phyloP scores from a whole-genome alignment of 2,329 filamentous ascomycete genomes.

The Ceratocystis smalleyi region DNA sequence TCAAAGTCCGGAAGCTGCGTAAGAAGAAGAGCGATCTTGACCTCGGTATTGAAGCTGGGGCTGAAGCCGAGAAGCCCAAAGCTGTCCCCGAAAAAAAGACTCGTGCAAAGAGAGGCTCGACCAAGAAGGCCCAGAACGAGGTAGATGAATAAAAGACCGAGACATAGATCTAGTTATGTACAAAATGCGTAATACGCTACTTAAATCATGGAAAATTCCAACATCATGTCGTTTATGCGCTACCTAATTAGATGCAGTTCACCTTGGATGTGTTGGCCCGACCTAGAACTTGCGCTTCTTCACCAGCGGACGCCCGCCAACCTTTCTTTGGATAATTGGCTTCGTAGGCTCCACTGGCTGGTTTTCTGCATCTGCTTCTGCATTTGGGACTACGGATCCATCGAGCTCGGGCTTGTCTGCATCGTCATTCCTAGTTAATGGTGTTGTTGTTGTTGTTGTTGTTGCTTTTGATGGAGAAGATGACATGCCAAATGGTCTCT shows the following conservation, averaged over 20 bases:
- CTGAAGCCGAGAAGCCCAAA: background rate
- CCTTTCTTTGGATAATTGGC: slow-evolving; percentile 4
- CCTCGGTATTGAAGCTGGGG: slow-evolving; percentile 3
- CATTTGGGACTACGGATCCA: background rate
- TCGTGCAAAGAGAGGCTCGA: background rate
- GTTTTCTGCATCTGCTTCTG: background rate
- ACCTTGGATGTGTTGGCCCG: background rate
- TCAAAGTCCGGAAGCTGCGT: slow-evolving; percentile 60
- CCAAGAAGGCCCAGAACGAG: background rate
- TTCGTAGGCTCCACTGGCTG: background rate
- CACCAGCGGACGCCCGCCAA: slow-evolving; percentile 10
- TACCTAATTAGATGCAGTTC: background rate
- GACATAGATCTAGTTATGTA: background rate
- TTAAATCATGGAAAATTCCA: background rate
- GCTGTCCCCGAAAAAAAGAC: background rate
- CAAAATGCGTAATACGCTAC: background rate
- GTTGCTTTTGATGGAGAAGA: background rate
- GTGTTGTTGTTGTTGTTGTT: background rate
- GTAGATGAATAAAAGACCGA: background rate
- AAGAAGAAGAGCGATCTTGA: slow-evolving; percentile 29
- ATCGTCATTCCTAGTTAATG: background rate
- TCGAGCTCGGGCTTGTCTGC: no score
- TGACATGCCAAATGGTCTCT: background rate
- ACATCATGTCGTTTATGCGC: background rate
- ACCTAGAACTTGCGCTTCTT: slow-evolving; percentile 16